Percentiles rank a stretch among this genome's conserved stretches.
Conservation (phyloP, 306 rosid genomes). For the Cucurbita argyrosperma region DNA sequence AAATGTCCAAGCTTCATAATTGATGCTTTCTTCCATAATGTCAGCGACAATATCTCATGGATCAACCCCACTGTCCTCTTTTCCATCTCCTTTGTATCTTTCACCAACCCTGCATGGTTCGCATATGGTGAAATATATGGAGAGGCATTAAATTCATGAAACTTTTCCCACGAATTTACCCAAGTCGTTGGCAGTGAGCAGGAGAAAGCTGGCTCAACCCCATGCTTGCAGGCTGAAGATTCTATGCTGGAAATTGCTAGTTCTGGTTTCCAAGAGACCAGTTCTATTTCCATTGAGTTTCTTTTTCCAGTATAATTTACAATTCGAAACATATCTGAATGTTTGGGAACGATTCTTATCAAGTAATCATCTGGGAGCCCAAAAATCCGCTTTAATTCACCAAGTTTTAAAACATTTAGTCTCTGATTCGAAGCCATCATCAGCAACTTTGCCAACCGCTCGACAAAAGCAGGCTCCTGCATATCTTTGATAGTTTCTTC, state of each 20-base stretch:
- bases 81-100: conserved; percentile 60
- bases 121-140: conserved; percentile 64
- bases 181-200: conserved; percentile 59
- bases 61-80: conserved; percentile 67
- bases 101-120: conserved; percentile 24
- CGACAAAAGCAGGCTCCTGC: conserved; percentile 35
- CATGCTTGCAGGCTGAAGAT: conserved; percentile 26
- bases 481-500: conserved; percentile 47
- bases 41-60: conserved; percentile 70
- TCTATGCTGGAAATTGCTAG: conserved; percentile 48
- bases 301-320: conserved; percentile 44
- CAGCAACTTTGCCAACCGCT: conserved; percentile 44
- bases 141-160: conserved; percentile 35
- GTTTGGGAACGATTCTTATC: conserved; percentile 37
- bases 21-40: conserved; percentile 69
- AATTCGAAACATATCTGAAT: conserved; percentile 43
- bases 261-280: conserved; percentile 55
- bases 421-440: conserved; percentile 48
- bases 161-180: conserved; percentile 70
- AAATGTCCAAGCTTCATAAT: conserved; percentile 71
- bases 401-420: conserved; percentile 49
- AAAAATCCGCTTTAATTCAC: conserved; percentile 46
- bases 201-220: conserved; percentile 32
- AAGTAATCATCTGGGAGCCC: conserved; percentile 75
- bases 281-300: conserved; percentile 61